phyloP scores from a whole-genome alignment of 371 early-diverging fungal species.

The Dichotomocladium elegans region DNA sequence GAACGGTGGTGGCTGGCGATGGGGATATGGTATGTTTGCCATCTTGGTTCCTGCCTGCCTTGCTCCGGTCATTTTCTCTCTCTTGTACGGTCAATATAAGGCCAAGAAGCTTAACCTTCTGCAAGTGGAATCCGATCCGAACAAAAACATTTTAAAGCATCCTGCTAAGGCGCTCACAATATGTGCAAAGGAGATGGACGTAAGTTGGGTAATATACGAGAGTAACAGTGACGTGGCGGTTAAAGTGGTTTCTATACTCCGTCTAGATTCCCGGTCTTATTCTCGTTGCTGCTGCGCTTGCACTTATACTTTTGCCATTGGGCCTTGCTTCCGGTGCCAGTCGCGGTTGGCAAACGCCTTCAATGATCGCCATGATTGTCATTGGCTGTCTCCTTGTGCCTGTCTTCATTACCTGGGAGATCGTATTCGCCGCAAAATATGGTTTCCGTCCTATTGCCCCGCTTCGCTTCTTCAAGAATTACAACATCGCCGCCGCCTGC shows the following conservation, averaged over 20 bases:
- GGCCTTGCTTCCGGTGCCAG: slow-evolving; percentile 9
- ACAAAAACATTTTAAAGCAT: slow-evolving; percentile 14
- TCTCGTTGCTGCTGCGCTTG: slow-evolving; percentile 13
- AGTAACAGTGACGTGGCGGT: not conserved
- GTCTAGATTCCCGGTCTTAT: slow-evolving; percentile 14
- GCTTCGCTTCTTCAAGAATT: slow-evolving; percentile 15
- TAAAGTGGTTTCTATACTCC: not conserved
- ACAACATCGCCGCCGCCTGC: slow-evolving; percentile 12
- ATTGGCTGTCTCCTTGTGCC: slow-evolving; percentile 9
- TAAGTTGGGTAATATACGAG: not conserved
- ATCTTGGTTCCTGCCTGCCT: slow-evolving; percentile 17
- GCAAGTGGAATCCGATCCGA: not conserved
- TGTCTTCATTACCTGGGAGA: slow-evolving; percentile 10
- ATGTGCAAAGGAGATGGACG: slow-evolving; percentile 10
- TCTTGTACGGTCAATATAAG: slow-evolving; percentile 14
- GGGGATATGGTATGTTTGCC: slow-evolving; percentile 22
- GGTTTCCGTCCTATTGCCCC: slow-evolving; percentile 13
- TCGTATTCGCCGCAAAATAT: slow-evolving; percentile 3
- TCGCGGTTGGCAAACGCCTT: slow-evolving; percentile 16
- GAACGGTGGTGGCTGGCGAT: slow-evolving; percentile 11
- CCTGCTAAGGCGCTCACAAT: slow-evolving; percentile 2
- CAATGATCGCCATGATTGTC: slow-evolving; percentile 17
- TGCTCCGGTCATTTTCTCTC: slow-evolving; percentile 9
- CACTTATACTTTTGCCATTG: slow-evolving; percentile 13
- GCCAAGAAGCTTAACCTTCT: slow-evolving; percentile 8